phyloP scores from a whole-genome alignment of 257 asterid genomes.

The Cruciata laevipes region DNA sequence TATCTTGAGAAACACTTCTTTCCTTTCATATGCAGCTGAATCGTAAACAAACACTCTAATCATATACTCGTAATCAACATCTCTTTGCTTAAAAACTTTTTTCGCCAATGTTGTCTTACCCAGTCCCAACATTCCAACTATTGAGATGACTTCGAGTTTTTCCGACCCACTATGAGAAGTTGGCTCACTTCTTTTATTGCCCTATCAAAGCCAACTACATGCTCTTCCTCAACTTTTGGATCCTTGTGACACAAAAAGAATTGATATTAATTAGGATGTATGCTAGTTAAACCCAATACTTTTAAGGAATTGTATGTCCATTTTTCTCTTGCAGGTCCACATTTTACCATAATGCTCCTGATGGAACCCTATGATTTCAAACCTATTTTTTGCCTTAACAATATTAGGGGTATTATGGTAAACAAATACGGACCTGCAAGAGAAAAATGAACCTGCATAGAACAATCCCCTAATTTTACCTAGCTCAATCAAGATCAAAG shows the following conservation, averaged over 20 bases:
- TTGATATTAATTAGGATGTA: not conserved
- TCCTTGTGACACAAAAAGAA: not conserved
- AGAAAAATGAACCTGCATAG: too few species aligned
- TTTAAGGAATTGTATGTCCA: too few species aligned
- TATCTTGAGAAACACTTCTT: constrained; percentile 21
- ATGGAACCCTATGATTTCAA: too few species aligned
- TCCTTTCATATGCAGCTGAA: constrained; percentile 16
- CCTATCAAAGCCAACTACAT: constrained; percentile 26
- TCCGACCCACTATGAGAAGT: constrained; percentile 8
- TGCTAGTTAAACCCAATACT: too few species aligned
- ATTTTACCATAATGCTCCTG: too few species aligned
- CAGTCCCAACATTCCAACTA: constrained; percentile 25
- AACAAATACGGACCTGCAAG: too few species aligned
- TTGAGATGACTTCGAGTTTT: constrained; percentile 16
- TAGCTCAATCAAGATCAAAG: too few species aligned
- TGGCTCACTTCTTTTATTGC: constrained; percentile 12
- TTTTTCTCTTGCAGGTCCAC: too few species aligned
- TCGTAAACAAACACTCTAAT: constrained; percentile 20
- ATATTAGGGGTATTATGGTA: too few species aligned
- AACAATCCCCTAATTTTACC: too few species aligned
- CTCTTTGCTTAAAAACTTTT: constrained; percentile 18
- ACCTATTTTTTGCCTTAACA: too few species aligned
- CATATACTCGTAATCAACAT: constrained; percentile 14
- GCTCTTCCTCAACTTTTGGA: constrained; percentile 14
- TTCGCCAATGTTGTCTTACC: constrained; percentile 32